Percentiles rank a stretch among this genome's conserved stretches.
phyloP scores from a whole-genome alignment of 148 eudicot genomes.

The Rheum nobile region DNA sequence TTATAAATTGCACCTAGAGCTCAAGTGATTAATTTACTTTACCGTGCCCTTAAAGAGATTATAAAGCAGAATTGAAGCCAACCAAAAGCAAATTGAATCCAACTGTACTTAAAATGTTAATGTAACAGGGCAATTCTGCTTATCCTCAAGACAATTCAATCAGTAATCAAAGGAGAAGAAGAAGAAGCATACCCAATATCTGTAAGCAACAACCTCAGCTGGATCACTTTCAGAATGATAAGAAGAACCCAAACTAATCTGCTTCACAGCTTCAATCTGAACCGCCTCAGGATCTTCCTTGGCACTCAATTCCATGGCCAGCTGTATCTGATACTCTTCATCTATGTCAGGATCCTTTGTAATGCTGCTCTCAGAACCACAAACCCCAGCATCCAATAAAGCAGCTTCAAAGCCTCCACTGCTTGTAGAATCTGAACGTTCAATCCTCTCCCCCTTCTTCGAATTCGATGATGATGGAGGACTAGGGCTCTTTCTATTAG shows the following conservation, averaged over 20 bases:
- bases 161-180: neutral
- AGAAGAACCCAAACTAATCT: constrained; percentile 85
- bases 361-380: constrained; percentile 42
- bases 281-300: constrained; percentile 97
- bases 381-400: constrained; percentile 35
- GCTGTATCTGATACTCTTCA: constrained; percentile 84
- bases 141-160: neutral
- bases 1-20: neutral
- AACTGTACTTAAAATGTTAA: neutral
- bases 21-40: neutral
- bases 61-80: neutral
- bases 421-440: constrained; percentile 41
- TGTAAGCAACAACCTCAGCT: constrained; percentile 69
- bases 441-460: constrained; percentile 28
- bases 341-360: constrained; percentile 52
- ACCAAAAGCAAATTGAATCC: neutral
- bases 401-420: constrained; percentile 39
- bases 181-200: constrained; percentile 64
- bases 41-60: neutral
- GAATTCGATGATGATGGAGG: constrained; percentile 57
- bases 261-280: constrained; percentile 96
- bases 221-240: constrained; percentile 52
- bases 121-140: neutral
- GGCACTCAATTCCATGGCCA: constrained; percentile 94
- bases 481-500: constrained; percentile 53